A percentile compares a stretch with the other conserved stretches of the same genome.
These are phyloP conservation scores for Sideroxylon spinosum DNA, from an alignment of 179 eudicot species.

Conservation along the genomic window DNA sequence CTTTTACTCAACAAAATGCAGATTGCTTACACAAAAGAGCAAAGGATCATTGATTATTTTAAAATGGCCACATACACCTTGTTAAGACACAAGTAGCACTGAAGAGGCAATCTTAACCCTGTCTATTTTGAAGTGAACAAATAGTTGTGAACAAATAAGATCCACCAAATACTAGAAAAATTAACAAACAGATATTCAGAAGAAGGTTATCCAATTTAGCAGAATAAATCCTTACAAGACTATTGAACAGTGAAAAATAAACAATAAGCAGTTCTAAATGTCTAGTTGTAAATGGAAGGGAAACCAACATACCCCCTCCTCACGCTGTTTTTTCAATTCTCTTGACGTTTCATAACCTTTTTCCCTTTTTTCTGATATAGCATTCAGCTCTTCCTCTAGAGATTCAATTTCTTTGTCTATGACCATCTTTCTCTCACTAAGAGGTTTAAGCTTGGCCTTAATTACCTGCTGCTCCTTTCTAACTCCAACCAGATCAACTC, in stretches of 20 bases:
- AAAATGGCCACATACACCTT: neutral
- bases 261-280: neutral
- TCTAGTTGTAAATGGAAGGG: neutral
- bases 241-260: neutral
- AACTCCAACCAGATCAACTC: slow-evolving; percentile 70
- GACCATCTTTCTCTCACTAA: slow-evolving; percentile 35
- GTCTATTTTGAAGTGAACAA: slow-evolving; percentile 1
- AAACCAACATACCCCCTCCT: slow-evolving; percentile 49
- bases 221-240: neutral
- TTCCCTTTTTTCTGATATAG: slow-evolving; percentile 36
- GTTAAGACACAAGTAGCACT: neutral
- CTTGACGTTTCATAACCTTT: slow-evolving; percentile 26
- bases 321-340: slow-evolving; percentile 43
- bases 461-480: slow-evolving; percentile 58
- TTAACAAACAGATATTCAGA: neutral
- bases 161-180: neutral
- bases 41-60: neutral
- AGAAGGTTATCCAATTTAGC: neutral
- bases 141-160: neutral
- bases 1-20: neutral
- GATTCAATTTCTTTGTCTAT: slow-evolving; percentile 34
- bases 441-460: slow-evolving; percentile 39
- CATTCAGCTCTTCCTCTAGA: slow-evolving; percentile 38
- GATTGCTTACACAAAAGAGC: neutral
- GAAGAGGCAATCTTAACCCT: neutral